Evolutionary conservation across 305 asterid genomes (phyloP), one percentile per base, ranked within the genome.

Genomic region (Coffea humblotiana): DNA sequence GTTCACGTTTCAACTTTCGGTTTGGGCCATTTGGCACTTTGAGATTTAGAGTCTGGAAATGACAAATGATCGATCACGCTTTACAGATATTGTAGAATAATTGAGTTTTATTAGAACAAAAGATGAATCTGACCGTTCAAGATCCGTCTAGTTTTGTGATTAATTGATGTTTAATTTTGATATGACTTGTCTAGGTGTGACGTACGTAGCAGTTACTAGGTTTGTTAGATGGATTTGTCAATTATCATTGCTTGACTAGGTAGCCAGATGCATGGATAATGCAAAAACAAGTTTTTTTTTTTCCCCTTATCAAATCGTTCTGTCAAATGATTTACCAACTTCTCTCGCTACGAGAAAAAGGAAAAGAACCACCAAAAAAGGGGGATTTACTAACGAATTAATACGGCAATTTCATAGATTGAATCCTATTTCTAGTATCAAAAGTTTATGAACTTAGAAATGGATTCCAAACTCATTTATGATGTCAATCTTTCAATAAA

Each of bases 141-240:
- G 25, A 70, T 29, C 29, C 56, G 68, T 51, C 75, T 49, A 67
- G 37, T 77, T 21, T 10, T 15, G 13, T 40, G 69, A 60, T 54
- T 51, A 78, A 37, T 70, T 70, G 21, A 19, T 68, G 15, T 54
- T 27, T 68, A 52, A 37, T 52, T 37, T 54, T 69, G 76, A 78
- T n/a, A 40, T 15, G 81, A 78, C 76, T 56, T 70, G 76, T 69
- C 71, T 13, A n/a, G 60, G 70, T 15, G 52, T 35, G 45, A 52
- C 3, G 69, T 10, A 10, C 35, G n/a, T 69, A 32, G 58, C 16
- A 78, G 69, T 69, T 23, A 54, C 56, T 40, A 68, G 45, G 54
- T 60, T 72, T 7, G 58, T 49, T 69, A 25, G 19, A 51, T 51
- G 68, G 29, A 21, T 52, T 63, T 32, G 32, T 32, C 32, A 32